Conservation (phyloP, 495 filamentous ascomycete genomes). For the Neurospora intermedia region DNA sequence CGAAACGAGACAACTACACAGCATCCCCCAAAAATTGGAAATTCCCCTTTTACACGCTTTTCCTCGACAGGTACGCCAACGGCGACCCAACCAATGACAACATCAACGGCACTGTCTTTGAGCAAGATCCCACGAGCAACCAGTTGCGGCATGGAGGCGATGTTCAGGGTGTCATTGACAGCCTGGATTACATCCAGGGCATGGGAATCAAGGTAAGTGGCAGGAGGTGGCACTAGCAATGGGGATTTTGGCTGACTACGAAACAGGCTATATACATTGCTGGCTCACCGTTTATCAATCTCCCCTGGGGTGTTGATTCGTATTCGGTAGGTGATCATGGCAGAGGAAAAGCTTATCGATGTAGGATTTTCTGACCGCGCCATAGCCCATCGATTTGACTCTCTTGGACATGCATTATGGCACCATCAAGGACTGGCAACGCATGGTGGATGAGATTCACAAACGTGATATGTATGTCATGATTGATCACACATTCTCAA, state of each 20-base stretch:
- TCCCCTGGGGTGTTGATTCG: conserved; percentile 41
- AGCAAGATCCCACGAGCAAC: conserved; percentile 55
- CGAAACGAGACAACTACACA: conserved; percentile 46
- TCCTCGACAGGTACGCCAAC: conserved; percentile 58
- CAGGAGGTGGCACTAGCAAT: background rate
- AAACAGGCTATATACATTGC: conserved; percentile 57
- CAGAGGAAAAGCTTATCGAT: background rate
- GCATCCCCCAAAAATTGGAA: conserved; percentile 59
- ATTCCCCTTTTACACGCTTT: conserved; percentile 59
- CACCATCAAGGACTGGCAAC: conserved; percentile 49
- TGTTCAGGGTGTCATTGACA: conserved; percentile 51
- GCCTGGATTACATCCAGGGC: conserved; percentile 62
- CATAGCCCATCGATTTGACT: conserved; percentile 46
- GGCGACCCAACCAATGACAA: conserved; percentile 64
- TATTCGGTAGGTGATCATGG: conserved; percentile 30
- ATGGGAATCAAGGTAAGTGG: conserved; percentile 50
- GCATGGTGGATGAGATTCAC: conserved; percentile 55
- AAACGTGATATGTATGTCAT: conserved; percentile 62
- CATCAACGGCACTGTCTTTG: conserved; percentile 56
- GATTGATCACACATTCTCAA: conserved; percentile 60
- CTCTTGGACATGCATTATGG: conserved; percentile 23
- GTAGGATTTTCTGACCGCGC: conserved; percentile 1
- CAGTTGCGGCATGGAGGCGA: conserved; percentile 66
- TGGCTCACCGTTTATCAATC: conserved; percentile 38
- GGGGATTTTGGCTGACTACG: background rate